Evolutionary conservation across 1,139 yeast species (phyloP).

Genomic region (Keqinozyma sinolaborantium): DNA sequence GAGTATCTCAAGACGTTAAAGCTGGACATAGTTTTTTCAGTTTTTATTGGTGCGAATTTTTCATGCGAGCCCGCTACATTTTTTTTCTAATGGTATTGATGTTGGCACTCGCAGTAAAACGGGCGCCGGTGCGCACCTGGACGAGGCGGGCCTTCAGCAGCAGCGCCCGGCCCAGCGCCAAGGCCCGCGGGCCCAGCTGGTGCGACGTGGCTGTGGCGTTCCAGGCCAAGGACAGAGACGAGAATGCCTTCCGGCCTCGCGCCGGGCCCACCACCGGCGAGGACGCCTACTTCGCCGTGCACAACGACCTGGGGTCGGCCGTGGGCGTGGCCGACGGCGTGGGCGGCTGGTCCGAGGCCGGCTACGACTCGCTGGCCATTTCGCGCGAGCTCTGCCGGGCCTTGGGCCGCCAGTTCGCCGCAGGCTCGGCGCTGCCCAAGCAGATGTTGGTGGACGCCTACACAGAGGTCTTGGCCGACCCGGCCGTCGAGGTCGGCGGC

Average conservation of each 20-base stretch:
- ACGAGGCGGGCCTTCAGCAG: not conserved
- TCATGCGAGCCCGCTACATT: not conserved
- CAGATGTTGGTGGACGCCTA: slow-evolving; percentile 55
- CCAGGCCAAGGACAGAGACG: slow-evolving; percentile 66
- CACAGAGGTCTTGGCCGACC: slow-evolving; percentile 45
- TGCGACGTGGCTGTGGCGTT: slow-evolving; percentile 66
- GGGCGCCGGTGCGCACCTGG: slow-evolving; percentile 10
- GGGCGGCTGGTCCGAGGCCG: slow-evolving; percentile 95
- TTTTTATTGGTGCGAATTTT: not conserved
- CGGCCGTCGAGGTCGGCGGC: slow-evolving; percentile 84
- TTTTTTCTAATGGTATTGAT: too few species aligned
- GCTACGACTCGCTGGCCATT: slow-evolving; percentile 83
- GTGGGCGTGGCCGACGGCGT: slow-evolving; percentile 97
- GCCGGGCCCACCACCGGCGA: slow-evolving; percentile 72
- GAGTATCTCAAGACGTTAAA: slow-evolving; percentile 86
- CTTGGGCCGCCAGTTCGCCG: slow-evolving; percentile 21
- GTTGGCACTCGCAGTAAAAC: slow-evolving; percentile 7
- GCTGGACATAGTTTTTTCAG: slow-evolving; percentile 9
- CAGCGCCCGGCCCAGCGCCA: not conserved
- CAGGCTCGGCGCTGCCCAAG: slow-evolving; percentile 33
- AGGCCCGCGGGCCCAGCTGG: slow-evolving; percentile 13
- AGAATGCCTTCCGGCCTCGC: slow-evolving; percentile 41
- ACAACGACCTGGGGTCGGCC: slow-evolving; percentile 46
- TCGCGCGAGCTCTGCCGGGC: slow-evolving; percentile 63
- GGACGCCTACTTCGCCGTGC: slow-evolving; percentile 70